Base-by-base conservation (phyloP, 345 rosid species). In the Anastatica hierochuntica region DNA sequence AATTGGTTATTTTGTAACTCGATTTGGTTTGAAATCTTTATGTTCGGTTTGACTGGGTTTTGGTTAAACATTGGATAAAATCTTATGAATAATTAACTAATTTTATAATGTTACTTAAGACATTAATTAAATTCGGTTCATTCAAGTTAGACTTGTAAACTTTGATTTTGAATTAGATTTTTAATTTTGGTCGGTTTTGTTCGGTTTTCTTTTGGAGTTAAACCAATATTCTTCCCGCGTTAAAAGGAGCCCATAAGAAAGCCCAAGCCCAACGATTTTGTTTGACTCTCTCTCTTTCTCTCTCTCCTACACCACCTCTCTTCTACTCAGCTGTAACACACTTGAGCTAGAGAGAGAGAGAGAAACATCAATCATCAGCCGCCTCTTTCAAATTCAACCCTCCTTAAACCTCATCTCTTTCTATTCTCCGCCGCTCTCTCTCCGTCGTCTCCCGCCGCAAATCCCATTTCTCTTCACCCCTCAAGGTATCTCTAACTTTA, bases 401-500 rank as follows among this genome's bases (percentile, higher is more conserved):
- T 67, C 27, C 67, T 67, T 67, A 67, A 67, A 67, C 72, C 72
- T 67, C 72, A 60, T 60, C 66, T 47, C 60, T 59, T 55, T 53
- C 49, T 21, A 20, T 45, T 27, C 70, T 45, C 53, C 64, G 58
- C 58, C 64, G 45, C 58, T 51, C 41, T 37, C 69, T 36, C 64
- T 46, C 36, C 49, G 71, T 30, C 70, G 64, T 58, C 64, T 16
- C 65, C 24, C 53, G 46, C 15, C 70, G 58, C 9, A 27, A 29
- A 2, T 34, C 10, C 40, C 57, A 54, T 48, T 47, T 55, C 60
- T 9, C n/a, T 31, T 9, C n/a, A 10, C n/a, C 36, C 36, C 3
- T 31, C n/a, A 31, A 31, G 36, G 36, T 31, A 31, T 27, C 4
- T 1, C 6, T 31, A 9, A 31, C n/a, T 2, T 9, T 6, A 8